A percentile compares a stretch with the other conserved stretches of the same genome.
Conservation (phyloP, 179 eudicot species). For the Spergularia azorica region DNA sequence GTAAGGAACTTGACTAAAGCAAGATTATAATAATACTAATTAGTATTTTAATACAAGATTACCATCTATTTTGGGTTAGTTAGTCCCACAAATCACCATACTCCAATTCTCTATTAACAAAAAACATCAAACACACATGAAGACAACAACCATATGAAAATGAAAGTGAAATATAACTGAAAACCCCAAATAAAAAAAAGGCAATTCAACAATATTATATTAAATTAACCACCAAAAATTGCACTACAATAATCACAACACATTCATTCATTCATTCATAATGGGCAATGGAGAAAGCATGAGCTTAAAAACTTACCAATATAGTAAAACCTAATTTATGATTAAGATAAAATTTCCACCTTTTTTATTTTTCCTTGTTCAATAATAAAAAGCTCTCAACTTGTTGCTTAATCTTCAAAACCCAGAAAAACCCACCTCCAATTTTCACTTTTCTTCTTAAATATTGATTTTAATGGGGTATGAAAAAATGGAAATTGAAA, state of each 20-base stretch:
- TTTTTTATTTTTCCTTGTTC: too few species aligned
- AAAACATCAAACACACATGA: not conserved
- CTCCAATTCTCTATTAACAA: conserved; percentile 12
- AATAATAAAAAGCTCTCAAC: too few species aligned
- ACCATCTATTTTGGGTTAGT: conserved; percentile 16
- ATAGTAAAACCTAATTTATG: too few species aligned
- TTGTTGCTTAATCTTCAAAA: too few species aligned
- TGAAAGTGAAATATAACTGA: conserved; percentile 13
- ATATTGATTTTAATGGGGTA: too few species aligned
- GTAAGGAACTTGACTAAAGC: conserved; percentile 16
- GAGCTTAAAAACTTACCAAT: too few species aligned
- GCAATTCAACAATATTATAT: not conserved
- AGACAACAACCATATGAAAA: not conserved
- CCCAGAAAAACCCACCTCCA: too few species aligned
- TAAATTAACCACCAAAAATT: not conserved
- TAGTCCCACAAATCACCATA: conserved; percentile 7
- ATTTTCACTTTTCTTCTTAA: too few species aligned
- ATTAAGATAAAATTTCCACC: too few species aligned
- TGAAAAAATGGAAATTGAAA: too few species aligned
- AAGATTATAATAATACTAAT: conserved; percentile 13
- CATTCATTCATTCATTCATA: too few species aligned
- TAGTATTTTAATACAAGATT: conserved; percentile 20
- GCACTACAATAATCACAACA: not conserved
- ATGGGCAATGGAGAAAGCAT: too few species aligned
- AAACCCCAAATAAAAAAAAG: not conserved